These are phyloP conservation scores for Scheffersomyces segobiensis DNA, from an alignment of 1,139 yeast species.

Conservation along the genomic window DNA sequence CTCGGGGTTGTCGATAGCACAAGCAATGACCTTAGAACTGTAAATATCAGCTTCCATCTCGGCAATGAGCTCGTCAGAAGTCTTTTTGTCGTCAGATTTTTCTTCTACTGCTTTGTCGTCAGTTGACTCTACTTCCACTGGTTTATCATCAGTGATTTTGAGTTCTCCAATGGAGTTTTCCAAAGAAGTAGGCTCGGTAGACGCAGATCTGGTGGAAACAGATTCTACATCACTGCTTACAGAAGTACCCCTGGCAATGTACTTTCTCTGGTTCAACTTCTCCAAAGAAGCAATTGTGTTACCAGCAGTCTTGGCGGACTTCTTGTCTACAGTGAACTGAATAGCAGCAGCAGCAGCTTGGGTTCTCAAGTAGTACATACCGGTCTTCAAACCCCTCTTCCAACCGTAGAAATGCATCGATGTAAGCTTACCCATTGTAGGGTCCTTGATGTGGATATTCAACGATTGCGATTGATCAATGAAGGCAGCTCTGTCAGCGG, in stretches of 20 bases:
- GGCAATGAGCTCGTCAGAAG: slow-evolving; percentile 21
- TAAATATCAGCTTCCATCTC: slow-evolving; percentile 63
- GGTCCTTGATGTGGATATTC: slow-evolving; percentile 55
- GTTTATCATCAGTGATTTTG: slow-evolving; percentile 25
- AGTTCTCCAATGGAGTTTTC: slow-evolving; percentile 50
- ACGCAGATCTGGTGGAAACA: slow-evolving; percentile 31
- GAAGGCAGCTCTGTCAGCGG: slow-evolving; percentile 61
- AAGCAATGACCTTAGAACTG: slow-evolving; percentile 91
- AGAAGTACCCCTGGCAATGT: slow-evolving; percentile 35
- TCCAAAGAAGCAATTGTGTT: slow-evolving; percentile 48
- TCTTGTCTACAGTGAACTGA: slow-evolving; percentile 57
- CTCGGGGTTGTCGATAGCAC: slow-evolving; percentile 96
- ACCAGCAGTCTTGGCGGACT: slow-evolving; percentile 21
- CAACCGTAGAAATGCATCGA: slow-evolving; percentile 64
- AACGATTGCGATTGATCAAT: slow-evolving; percentile 63
- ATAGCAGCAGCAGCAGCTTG: slow-evolving; percentile 66
- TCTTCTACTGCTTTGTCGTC: slow-evolving; percentile 15
- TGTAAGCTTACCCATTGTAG: slow-evolving; percentile 60
- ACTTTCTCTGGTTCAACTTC: slow-evolving; percentile 56
- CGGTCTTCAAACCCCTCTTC: slow-evolving; percentile 65
- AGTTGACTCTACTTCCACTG: slow-evolving; percentile 9
- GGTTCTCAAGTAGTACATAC: slow-evolving; percentile 63
- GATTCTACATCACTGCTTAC: slow-evolving; percentile 31
- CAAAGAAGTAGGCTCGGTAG: slow-evolving; percentile 52
- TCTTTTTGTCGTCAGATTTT: slow-evolving; percentile 16